Evolutionary conservation across 495 filamentous ascomycete species (phyloP).

Genomic region (Talaromyces adpressus): DNA sequence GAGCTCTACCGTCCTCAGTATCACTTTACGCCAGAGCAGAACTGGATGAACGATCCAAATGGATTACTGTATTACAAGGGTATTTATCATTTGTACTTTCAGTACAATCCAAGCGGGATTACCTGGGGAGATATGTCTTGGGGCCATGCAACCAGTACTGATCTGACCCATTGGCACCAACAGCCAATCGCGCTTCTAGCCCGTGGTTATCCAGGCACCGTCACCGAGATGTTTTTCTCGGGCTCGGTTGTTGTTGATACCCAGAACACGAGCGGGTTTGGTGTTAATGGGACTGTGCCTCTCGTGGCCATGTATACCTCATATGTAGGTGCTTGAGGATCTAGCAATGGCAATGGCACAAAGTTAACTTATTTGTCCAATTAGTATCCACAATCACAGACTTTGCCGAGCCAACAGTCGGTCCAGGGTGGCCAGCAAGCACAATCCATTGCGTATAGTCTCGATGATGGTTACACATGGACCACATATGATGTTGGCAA

Average conservation of each 20-base stretch:
- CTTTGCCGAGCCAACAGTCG: conserved; percentile 17
- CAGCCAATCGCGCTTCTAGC: conserved; percentile 28
- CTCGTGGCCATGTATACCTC: conserved; percentile 54
- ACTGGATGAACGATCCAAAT: conserved; percentile 54
- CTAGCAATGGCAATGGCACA: neutral
- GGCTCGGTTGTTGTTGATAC: conserved; percentile 45
- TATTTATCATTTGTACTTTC: conserved; percentile 50
- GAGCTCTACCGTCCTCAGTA: conserved; percentile 36
- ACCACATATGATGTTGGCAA: conserved; percentile 41
- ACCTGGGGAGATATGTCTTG: conserved; percentile 34
- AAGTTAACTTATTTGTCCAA: neutral
- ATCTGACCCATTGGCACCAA: conserved; percentile 33
- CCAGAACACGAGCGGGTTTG: conserved; percentile 53
- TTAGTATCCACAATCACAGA: conserved; percentile 16
- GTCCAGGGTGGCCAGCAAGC: conserved; percentile 34
- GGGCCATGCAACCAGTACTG: conserved; percentile 33
- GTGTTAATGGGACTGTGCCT: conserved; percentile 39
- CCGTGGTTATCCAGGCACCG: conserved; percentile 32
- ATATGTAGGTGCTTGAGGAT: conserved; percentile 29
- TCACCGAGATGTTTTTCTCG: conserved; percentile 44
- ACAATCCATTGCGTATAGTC: conserved; percentile 50
- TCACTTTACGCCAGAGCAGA: conserved; percentile 43
- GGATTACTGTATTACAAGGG: conserved; percentile 43
- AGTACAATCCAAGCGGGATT: conserved; percentile 36
- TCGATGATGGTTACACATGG: conserved; percentile 48